A percentile compares a stretch with the other conserved stretches of the same genome.
Evolutionary conservation across 169 alveolate species (phyloP).

Genomic region (Perkinsus marinus): DNA sequence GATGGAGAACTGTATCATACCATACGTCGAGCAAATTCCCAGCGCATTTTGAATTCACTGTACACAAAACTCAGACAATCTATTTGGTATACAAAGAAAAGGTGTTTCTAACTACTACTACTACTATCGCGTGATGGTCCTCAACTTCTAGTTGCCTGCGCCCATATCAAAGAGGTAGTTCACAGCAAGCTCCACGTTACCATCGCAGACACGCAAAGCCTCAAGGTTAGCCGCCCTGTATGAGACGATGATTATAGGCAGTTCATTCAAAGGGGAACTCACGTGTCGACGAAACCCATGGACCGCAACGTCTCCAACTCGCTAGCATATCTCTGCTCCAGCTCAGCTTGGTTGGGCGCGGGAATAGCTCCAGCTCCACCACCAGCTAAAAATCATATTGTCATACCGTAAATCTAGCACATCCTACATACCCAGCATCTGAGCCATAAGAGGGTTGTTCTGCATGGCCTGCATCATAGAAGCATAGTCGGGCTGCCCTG

Average conservation of each 20-base stretch:
- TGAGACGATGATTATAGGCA: not conserved
- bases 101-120: not conserved
- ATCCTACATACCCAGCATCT: not conserved
- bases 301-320: not conserved
- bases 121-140: not conserved
- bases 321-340: not conserved
- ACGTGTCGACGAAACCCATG: conserved; percentile 2
- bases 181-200: not conserved
- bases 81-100: not conserved
- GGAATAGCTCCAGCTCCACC: not conserved
- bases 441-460: not conserved
- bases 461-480: not conserved
- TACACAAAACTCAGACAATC: not conserved
- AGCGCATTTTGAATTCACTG: too few species aligned
- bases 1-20: too few species aligned
- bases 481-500: not conserved
- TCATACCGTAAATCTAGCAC: not conserved
- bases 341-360: not conserved
- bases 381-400: not conserved
- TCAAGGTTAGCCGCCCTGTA: not conserved
- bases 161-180: not conserved
- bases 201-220: not conserved
- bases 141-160: not conserved
- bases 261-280: not conserved
- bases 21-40: too few species aligned